Conservation (phyloP, 371 early-diverging fungal species). For the Apophysomyces ossiformis region DNA sequence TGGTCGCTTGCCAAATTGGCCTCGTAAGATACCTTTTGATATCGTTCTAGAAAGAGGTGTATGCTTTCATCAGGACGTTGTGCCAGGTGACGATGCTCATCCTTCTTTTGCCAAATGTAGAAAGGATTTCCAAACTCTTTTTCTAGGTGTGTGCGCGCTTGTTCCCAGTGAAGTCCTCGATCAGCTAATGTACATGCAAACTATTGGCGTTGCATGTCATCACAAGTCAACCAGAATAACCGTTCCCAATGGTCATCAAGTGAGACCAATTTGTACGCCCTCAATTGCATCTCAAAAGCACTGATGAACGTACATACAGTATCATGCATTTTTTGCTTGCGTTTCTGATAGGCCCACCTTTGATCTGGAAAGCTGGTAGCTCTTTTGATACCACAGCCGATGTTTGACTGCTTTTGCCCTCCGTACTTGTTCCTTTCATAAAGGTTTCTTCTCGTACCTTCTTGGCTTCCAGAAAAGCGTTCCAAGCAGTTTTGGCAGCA, state of each 20-base stretch:
- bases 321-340: background rate
- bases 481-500: conserved; percentile 1
- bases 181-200: no score
- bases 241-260: no score
- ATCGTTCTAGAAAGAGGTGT: background rate
- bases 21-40: background rate
- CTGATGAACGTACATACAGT: background rate
- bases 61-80: background rate
- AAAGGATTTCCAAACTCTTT: background rate
- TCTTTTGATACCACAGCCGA: background rate
- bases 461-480: background rate
- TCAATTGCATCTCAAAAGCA: no score
- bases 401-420: background rate
- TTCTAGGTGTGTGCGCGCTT: no score
- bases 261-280: no score
- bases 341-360: background rate
- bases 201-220: no score
- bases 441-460: background rate
- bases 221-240: no score
- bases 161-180: no score
- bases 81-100: no score
- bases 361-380: background rate
- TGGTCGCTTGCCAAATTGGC: background rate
- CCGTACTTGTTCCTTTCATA: background rate
- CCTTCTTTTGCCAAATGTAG: background rate